Evolutionary conservation across 2,329 filamentous ascomycete genomes (phyloP).

Genomic region (Xylariaceae sp.): DNA sequence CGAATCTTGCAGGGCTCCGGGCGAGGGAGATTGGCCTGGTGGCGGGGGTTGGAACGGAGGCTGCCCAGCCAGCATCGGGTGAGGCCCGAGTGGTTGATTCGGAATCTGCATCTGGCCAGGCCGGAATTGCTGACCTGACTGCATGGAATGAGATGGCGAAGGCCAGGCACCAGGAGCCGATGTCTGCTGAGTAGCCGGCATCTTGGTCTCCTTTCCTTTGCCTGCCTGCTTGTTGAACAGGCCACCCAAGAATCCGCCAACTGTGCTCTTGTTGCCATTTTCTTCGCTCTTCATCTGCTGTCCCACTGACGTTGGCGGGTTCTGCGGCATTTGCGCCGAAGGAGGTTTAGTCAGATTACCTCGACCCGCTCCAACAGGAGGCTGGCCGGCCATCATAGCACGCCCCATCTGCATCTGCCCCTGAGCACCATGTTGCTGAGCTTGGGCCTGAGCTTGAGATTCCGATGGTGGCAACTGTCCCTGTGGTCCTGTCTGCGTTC

Average conservation of each 20-base stretch:
- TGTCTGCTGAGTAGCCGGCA: slow-evolving; percentile 18
- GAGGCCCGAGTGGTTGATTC: slow-evolving; percentile 22
- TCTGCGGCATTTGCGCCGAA: slow-evolving; percentile 4
- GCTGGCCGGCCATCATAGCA: slow-evolving; percentile 1
- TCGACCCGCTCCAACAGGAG: slow-evolving; percentile 8
- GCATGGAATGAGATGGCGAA: slow-evolving; percentile 17
- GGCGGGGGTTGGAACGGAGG: slow-evolving; percentile 14
- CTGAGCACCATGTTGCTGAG: slow-evolving; percentile 1
- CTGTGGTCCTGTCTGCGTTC: neutral
- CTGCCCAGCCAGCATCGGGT: slow-evolving; percentile 24
- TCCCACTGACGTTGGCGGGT: neutral
- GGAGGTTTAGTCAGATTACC: slow-evolving; percentile 14
- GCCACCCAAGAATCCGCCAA: slow-evolving; percentile 24
- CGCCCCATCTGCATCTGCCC: slow-evolving; percentile 7
- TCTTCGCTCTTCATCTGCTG: slow-evolving; percentile 23
- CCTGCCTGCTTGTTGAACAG: slow-evolving; percentile 26
- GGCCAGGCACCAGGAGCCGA: slow-evolving; percentile 15
- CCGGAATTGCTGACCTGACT: slow-evolving; percentile 18
- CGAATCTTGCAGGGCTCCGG: slow-evolving; percentile 7
- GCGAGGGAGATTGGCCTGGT: slow-evolving; percentile 17
- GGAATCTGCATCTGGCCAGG: slow-evolving; percentile 23
- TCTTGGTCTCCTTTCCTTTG: slow-evolving; percentile 23
- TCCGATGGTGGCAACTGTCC: neutral
- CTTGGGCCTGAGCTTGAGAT: neutral
- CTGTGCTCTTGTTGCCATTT: slow-evolving; percentile 21